Percentiles rank a stretch among this genome's conserved stretches.
phyloP scores from a whole-genome alignment of 345 rosid species.

The Lumnitzera littorea region DNA sequence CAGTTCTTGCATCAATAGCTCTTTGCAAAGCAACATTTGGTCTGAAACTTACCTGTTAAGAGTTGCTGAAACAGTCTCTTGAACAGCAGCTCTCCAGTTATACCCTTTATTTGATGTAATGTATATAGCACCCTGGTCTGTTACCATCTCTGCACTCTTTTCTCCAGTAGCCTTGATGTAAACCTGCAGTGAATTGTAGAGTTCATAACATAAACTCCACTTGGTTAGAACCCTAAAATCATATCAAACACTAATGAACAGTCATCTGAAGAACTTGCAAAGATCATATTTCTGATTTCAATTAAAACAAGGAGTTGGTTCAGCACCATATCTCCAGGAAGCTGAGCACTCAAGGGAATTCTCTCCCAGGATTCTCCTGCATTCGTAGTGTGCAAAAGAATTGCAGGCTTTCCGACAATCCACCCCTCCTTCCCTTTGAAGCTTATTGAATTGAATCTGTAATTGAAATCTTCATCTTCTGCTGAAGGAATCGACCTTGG shows the following conservation, averaged over 20 bases:
- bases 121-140: constrained; percentile 93
- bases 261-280: too few relatives aligned
- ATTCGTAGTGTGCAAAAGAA: constrained; percentile 72
- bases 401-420: constrained; percentile 92
- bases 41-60: constrained; percentile 56
- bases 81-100: constrained; percentile 94
- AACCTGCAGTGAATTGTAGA: constrained; percentile 38
- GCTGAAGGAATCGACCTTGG: constrained; percentile 84
- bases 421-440: constrained; percentile 92
- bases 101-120: constrained; percentile 81
- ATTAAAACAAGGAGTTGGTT: constrained; percentile 4
- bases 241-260: background rate
- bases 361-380: constrained; percentile 82
- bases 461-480: constrained; percentile 95
- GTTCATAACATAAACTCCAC: background rate
- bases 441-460: constrained; percentile 82
- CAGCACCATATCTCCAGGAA: constrained; percentile 83
- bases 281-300: too few relatives aligned
- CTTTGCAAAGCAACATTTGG: background rate
- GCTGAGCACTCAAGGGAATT: constrained; percentile 82
- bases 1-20: too few relatives aligned
- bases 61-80: constrained; percentile 93
- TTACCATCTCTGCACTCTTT: constrained; percentile 95
- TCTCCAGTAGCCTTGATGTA: constrained; percentile 89
- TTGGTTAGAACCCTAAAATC: background rate